These are phyloP conservation scores for Neocallimastix lanati DNA, from an alignment of 192 early-diverging fungal species.

Conservation along the genomic window DNA sequence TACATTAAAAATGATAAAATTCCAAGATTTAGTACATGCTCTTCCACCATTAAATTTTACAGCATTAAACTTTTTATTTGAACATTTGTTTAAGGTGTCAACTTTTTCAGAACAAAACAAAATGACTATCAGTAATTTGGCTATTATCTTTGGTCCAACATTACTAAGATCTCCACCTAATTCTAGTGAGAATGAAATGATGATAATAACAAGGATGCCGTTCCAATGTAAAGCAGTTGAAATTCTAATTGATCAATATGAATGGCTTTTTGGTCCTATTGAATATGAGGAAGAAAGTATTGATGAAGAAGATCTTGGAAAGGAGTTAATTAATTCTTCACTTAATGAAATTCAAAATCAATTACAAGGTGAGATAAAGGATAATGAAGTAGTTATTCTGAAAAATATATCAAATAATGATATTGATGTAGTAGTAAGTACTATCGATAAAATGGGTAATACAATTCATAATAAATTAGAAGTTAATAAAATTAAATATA, in stretches of 20 bases:
- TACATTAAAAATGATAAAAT: slow-evolving; percentile 23
- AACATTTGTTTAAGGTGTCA: slow-evolving; percentile 13
- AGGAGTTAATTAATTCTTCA: not conserved
- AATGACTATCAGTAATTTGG: not conserved
- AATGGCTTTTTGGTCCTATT: slow-evolving; percentile 38
- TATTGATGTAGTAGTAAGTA: not conserved
- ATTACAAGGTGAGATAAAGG: not conserved
- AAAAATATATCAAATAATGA: not conserved
- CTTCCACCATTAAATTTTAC: slow-evolving; percentile 21
- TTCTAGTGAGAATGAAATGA: not conserved
- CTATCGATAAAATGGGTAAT: not conserved
- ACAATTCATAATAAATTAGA: not conserved
- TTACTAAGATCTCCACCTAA: not conserved
- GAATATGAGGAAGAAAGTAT: slow-evolving; percentile 29
- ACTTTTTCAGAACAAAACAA: not conserved
- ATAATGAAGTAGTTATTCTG: not conserved
- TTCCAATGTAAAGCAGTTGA: slow-evolving; percentile 17
- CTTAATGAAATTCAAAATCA: not conserved
- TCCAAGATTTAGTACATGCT: slow-evolving; percentile 29
- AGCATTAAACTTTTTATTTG: slow-evolving; percentile 22
- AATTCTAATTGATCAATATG: slow-evolving; percentile 24
- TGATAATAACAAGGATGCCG: slow-evolving; percentile 8
- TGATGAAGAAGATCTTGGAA: slow-evolving; percentile 2
- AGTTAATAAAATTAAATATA: not conserved
- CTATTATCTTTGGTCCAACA: not conserved